Evolutionary conservation across 768 basidiomycete genomes (phyloP), one percentile per base, ranked within the genome.

Genomic region (Boletus reticuloceps): DNA sequence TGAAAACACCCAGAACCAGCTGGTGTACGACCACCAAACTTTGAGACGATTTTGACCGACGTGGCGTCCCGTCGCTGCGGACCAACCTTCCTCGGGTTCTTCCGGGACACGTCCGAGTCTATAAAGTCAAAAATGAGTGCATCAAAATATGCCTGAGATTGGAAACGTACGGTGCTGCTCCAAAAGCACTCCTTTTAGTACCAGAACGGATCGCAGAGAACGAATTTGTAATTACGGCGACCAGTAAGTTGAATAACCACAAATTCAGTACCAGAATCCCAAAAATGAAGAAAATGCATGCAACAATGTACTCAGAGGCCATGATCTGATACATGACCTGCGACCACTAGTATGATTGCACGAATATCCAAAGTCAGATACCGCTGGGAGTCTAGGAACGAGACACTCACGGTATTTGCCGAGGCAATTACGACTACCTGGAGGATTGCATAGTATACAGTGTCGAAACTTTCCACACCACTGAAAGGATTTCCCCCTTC

Each of bases 201-300:
- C 92, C 86, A 5, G 83, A 79, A 37, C 92, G 78, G 56, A 97
- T 96, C 16, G 88, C 89, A 16, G 84, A 83, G 69, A 98, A 98
- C 0, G 91, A 91, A 64, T 93, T 91, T 31, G 93, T 92, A 57
- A 96, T 95, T 22, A 96, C 94, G n/a, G 95, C 94, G 55, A 97
- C 91, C 67, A 95, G 89, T 39, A 97, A 72, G 68, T 94, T 94
- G 77, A 95, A 86, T 55, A 95, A 78, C 91, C 91, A 93, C 69
- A 97, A 93, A 70, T 97, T 96, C 63, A 97, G 79, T 17, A 97
- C 80, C 59, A 98, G 75, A 57, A 97, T 75, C 50, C 85, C 86
- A 37, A 84, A 72, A 56, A 98, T 87, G 75, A 91, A 97, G 74
- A 91, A 98, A 54, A 94, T 75, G 60, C 82, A 88, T 1, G 92